Evolutionary conservation across 371 early-diverging fungal genomes (phyloP).

Genomic region (Mortierella sp.): DNA sequence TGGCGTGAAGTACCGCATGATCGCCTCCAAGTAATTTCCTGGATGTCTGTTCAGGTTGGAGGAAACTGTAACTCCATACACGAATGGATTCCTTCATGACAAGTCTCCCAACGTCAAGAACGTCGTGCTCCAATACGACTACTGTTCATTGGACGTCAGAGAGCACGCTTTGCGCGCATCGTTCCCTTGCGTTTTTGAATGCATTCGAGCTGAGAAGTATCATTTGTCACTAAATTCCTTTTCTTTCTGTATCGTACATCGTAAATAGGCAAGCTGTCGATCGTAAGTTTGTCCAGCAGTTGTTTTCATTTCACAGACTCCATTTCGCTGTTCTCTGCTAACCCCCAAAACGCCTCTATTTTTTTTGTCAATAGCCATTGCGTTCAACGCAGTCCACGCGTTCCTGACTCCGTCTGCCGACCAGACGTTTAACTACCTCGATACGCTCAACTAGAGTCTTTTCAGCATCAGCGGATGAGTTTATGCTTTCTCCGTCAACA

Average conservation of each 20-base stretch:
- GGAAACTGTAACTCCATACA: constrained; percentile 27
- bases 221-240: neutral
- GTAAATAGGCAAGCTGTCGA: neutral
- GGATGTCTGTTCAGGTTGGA: constrained; percentile 12
- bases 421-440: constrained; percentile 12
- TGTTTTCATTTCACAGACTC: neutral
- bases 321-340: too few species aligned
- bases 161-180: neutral
- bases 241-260: too few species aligned
- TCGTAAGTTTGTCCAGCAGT: neutral
- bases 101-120: constrained; percentile 18
- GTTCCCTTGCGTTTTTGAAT: too few species aligned
- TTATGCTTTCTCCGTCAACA: neutral
- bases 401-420: constrained; percentile 16
- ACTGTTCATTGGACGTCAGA: neutral
- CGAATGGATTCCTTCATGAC: constrained; percentile 21
- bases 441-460: neutral
- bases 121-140: constrained; percentile 12
- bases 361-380: constrained; percentile 9
- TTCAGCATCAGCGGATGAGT: neutral
- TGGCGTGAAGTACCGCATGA: constrained; percentile 28
- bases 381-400: constrained; percentile 16
- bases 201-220: neutral
- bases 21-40: constrained; percentile 16
- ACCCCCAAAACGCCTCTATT: neutral